phyloP scores from a whole-genome alignment of 108 stramenopile genomes.

The Craspedostauros australis region DNA sequence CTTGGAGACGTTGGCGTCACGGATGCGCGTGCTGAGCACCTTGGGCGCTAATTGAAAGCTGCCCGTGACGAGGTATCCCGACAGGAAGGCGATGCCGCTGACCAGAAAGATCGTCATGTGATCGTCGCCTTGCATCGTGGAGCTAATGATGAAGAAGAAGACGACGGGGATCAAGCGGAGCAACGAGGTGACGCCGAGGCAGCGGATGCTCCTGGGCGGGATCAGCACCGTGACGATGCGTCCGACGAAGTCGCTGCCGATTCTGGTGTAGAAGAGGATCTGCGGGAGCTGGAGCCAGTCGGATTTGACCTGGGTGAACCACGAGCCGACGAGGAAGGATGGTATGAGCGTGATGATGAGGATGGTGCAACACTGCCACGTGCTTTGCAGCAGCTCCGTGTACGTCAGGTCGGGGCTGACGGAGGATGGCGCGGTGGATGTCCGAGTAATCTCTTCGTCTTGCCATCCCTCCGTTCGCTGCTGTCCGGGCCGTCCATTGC shows the following conservation, averaged over 20 bases:
- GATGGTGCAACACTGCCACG: slow-evolving; percentile 8
- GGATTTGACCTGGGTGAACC: slow-evolving; percentile 34
- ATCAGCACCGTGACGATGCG: slow-evolving; percentile 25
- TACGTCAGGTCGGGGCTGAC: slow-evolving; percentile 8
- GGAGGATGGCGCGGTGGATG: neutral
- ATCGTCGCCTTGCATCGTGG: slow-evolving; percentile 13
- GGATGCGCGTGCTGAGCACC: slow-evolving; percentile 1
- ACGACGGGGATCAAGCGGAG: slow-evolving; percentile 19
- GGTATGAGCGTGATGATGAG: slow-evolving; percentile 24
- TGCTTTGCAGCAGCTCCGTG: slow-evolving; percentile 7
- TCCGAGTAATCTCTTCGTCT: too few relatives aligned
- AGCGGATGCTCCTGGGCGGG: neutral
- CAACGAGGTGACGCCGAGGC: neutral
- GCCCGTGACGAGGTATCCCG: slow-evolving; percentile 35
- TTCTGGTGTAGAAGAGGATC: slow-evolving; percentile 31
- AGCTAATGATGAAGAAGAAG: slow-evolving; percentile 27
- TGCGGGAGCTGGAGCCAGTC: slow-evolving; percentile 24
- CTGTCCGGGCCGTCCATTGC: too few relatives aligned
- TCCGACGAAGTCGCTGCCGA: slow-evolving; percentile 24
- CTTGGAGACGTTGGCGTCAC: slow-evolving; percentile 13
- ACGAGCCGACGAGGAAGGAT: slow-evolving; percentile 36
- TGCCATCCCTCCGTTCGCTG: too few relatives aligned
- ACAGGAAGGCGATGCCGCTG: slow-evolving; percentile 26
- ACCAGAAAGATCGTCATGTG: slow-evolving; percentile 17
- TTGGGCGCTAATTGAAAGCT: slow-evolving; percentile 37